Base-by-base conservation (phyloP, 2,329 filamentous ascomycete species). In the Parafenestella ontariensis region DNA sequence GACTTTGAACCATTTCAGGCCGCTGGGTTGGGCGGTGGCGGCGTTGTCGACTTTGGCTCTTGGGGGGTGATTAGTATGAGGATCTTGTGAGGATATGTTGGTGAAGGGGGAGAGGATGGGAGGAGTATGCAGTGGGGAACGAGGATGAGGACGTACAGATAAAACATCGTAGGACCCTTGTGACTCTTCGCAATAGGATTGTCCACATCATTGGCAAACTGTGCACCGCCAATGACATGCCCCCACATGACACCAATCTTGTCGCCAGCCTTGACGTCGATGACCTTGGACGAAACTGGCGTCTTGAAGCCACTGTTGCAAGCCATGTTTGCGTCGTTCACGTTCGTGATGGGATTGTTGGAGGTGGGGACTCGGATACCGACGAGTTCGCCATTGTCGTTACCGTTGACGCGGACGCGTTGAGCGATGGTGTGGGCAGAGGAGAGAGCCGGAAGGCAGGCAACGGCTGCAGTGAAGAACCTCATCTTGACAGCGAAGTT, bases 181-280 rank as follows among this genome's bases (percentile, higher is more conserved):
- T 82, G 80, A 28, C 73, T 77, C 45, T 74, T 70, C 8, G 81
- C 80, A 56, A 82, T 82, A 7, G 80, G 81, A 53, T 83, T 73
- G 54, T 83, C 81, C 2, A 73, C 59, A 18, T 72, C 70, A 58
- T 76, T 76, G 40, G 81, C 48, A 59, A 75, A 78, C 68, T 85
- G 82, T 7, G 79, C 75, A 43, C 83, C 83, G 48, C 83, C 83
- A 50, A 85, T 79, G 46, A 84, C 75, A 62, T 85, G 83, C 37
- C 82, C 81, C 76, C 80, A 85, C 68, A 76, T 80, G 1, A 82
- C 77, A 7, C 82, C 83, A 41, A 85, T 72, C 60, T 78, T 76
- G 65, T 84, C 83, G 11, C 83, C 83, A 2, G 80, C 76, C 15
- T 79, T 77, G 46, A 85, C 79, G 37, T 76, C 72, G 58, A 85